A percentile compares a stretch with the other conserved stretches of the same genome.
phyloP scores from a whole-genome alignment of 306 rosid species.

The Luffa acutangula region DNA sequence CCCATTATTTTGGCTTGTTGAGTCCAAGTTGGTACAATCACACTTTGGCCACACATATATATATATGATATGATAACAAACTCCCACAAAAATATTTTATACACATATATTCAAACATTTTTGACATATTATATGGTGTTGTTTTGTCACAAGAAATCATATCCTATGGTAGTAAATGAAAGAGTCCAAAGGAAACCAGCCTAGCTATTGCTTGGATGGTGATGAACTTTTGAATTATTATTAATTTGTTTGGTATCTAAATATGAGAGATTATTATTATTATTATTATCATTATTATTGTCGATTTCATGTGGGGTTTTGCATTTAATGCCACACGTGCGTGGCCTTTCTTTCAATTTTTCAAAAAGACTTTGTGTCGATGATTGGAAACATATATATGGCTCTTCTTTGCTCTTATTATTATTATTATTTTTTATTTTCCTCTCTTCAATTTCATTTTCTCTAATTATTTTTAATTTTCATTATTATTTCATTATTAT shows the following conservation, averaged over 20 bases:
- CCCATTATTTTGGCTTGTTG: neutral
- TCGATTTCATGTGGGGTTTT: constrained; percentile 13
- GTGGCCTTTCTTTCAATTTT: constrained; percentile 10
- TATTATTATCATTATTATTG: neutral
- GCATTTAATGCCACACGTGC: constrained; percentile 31
- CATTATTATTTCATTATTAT: neutral
- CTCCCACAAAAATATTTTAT: neutral
- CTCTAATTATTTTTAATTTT: neutral
- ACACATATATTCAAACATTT: neutral
- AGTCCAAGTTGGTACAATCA: neutral
- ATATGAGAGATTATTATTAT: neutral
- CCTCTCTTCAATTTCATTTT: neutral
- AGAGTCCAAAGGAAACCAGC: constrained; percentile 23
- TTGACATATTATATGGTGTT: neutral
- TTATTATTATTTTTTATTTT: neutral
- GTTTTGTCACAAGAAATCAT: constrained; percentile 21
- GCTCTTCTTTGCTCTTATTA: neutral
- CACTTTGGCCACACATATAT: neutral
- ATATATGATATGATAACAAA: neutral
- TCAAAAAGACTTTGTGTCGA: neutral
- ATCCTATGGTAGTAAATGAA: constrained; percentile 17
- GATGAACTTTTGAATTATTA: neutral
- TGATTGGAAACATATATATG: constrained; percentile 3
- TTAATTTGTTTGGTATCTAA: neutral
- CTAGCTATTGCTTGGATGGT: constrained; percentile 8